These are phyloP conservation scores for Tetradesmus lagerheimii DNA, from an alignment of 139 green algal genomes.

Conservation along the genomic window DNA sequence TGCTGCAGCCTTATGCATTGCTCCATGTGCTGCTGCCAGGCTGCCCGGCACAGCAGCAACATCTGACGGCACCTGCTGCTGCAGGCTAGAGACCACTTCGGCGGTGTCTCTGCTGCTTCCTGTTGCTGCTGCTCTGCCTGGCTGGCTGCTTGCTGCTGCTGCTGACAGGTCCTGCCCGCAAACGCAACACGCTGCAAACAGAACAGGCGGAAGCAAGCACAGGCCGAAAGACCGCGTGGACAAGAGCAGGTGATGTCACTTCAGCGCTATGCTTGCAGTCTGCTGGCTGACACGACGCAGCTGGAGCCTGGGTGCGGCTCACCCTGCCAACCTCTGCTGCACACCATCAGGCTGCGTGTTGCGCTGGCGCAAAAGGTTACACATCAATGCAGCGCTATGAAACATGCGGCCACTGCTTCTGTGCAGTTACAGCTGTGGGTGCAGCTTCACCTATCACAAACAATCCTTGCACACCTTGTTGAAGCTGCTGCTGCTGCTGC, in stretches of 20 bases:
- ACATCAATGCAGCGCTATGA: not conserved
- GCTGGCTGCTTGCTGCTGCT: not conserved
- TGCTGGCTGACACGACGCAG: not conserved
- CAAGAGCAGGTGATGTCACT: not conserved
- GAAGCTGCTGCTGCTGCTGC: conserved; percentile 23
- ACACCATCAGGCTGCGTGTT: not conserved
- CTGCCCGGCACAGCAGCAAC: not conserved
- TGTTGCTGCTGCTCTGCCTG: not conserved
- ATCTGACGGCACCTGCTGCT: conserved; percentile 6
- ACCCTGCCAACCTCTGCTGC: not conserved
- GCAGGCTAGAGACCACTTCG: not conserved
- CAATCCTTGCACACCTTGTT: not conserved
- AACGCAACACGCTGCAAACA: not conserved
- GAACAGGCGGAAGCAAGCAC: not conserved
- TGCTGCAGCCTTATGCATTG: conserved; percentile 10
- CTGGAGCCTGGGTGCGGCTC: not conserved
- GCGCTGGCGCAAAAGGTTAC: no score
- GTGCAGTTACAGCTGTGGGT: not conserved
- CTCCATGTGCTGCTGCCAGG: conserved; percentile 6
- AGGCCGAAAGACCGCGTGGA: not conserved
- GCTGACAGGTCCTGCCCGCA: not conserved
- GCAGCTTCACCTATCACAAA: no score
- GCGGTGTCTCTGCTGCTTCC: not conserved
- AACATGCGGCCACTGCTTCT: not conserved
- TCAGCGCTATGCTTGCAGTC: not conserved